Evolutionary conservation across 176 grass and related monocot genomes (phyloP), one percentile per base, ranked within the genome.

Genomic region (Avena atlantica): DNA sequence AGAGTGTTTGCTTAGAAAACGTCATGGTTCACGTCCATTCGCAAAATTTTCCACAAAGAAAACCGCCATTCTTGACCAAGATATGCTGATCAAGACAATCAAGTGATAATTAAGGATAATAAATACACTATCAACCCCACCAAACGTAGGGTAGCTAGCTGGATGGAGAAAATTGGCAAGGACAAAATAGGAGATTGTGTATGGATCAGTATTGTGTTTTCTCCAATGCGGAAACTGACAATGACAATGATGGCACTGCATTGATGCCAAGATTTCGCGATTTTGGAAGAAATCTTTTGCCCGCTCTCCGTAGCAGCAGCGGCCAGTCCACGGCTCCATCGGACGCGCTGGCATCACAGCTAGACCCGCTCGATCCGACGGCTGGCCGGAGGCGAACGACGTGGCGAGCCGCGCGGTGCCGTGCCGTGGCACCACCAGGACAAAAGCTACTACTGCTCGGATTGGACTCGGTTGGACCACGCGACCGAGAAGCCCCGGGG

Each of bases 391-490:
- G 15, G 74, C 4, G 15, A 6, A 14, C 20, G 12, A 42, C 19
- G 64, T 47, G 37, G 37, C 37, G 29, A 31, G 51, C 9, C 34
- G 34, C 6, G 0, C 1, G 42, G 70, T 0, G 21, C 49, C 3
- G 1, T 17, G 15, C 19, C 13, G 42, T 49, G 5, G 0, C 25
- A 24, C 4, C 24, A 14, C 63, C 66, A 5, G 17, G 23, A 52
- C 61, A 29, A 27, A 24, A 36, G 74, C 47, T 65, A n/a, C 29
- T 31, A 31, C 29, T 31, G 29, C 49, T 76, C 0, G 12, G 12
- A 25, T 78, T 70, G 62, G 84, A 86, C 62, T 79, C 5, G 5
- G 73, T 27, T 76, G 48, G 73, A 76, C 73, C 73, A 76, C 73
- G 15, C 27, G 42, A 31, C 40, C 0, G 6, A 36, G 34, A 6